These are phyloP conservation scores for Scytalidium sp. DNA, from an alignment of 2,329 filamentous ascomycete genomes.

Conservation along the genomic window DNA sequence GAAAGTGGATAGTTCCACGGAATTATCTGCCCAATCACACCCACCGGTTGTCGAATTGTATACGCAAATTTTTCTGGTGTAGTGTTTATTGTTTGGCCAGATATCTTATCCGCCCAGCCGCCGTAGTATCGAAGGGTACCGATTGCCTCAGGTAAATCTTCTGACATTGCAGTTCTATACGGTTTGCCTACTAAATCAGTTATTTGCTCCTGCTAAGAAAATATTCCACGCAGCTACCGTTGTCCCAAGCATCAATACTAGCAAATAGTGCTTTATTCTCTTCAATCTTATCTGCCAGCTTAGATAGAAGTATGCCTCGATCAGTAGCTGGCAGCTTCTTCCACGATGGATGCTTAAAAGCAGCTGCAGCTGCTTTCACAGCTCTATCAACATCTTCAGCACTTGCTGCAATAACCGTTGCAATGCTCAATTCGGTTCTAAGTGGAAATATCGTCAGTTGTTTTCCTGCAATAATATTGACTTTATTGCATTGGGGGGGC, in stretches of 20 bases:
- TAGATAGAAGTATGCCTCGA: conserved; percentile 64
- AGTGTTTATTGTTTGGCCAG: conserved; percentile 69
- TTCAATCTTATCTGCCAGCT: conserved; percentile 67
- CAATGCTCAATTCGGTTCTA: conserved; percentile 38
- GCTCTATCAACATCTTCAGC: conserved; percentile 63
- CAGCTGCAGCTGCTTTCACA: conserved; percentile 62
- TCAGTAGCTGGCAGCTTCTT: conserved; percentile 60
- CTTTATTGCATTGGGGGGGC: too few species aligned
- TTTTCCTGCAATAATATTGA: too few species aligned
- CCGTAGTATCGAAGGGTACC: conserved; percentile 66
- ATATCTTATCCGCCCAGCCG: conserved; percentile 73
- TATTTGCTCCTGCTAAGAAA: conserved; percentile 37
- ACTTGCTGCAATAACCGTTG: conserved; percentile 65
- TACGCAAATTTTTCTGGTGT: conserved; percentile 68
- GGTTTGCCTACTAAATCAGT: conserved; percentile 59
- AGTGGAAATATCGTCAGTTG: too few species aligned
- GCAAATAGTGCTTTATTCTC: conserved; percentile 57
- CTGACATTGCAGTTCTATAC: conserved; percentile 57
- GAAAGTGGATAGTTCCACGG: conserved; percentile 76
- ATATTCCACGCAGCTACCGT: too few species aligned
- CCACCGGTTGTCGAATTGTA: conserved; percentile 69
- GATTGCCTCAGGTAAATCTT: conserved; percentile 60
- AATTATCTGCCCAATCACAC: conserved; percentile 70
- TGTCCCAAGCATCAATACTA: conserved; percentile 65
- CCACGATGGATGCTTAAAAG: conserved; percentile 64